Evolutionary conservation across 2,329 filamentous ascomycete genomes (phyloP).

Genomic region (Aureobasidium sp.): DNA sequence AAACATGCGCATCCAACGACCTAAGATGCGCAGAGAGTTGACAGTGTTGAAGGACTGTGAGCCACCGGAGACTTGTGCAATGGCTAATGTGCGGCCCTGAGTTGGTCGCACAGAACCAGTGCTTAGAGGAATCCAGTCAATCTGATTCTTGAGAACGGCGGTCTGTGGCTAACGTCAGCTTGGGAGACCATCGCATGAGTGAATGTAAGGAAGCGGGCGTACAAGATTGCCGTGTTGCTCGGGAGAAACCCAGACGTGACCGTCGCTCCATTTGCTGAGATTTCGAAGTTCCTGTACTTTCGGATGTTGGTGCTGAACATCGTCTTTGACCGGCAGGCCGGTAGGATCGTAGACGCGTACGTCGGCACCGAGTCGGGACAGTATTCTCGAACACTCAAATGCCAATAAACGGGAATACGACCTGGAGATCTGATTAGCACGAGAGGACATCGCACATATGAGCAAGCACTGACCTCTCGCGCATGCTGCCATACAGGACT

Average conservation of each 20-base stretch:
- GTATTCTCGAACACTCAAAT: conserved; percentile 52
- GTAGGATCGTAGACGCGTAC: conserved; percentile 56
- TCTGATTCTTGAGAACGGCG: conserved; percentile 62
- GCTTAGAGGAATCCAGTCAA: conserved; percentile 61
- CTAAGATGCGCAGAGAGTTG: conserved; percentile 56
- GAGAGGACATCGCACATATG: too few species aligned
- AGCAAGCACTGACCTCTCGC: conserved; percentile 31
- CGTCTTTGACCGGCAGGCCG: conserved; percentile 57
- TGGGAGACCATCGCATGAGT: background rate
- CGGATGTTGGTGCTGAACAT: conserved; percentile 47
- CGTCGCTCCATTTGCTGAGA: conserved; percentile 58
- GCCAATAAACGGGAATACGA: conserved; percentile 57
- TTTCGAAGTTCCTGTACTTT: conserved; percentile 58
- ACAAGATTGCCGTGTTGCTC: conserved; percentile 61
- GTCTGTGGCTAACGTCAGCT: conserved; percentile 34
- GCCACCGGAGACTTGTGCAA: conserved; percentile 57
- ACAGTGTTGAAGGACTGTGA: conserved; percentile 62
- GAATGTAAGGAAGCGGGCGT: conserved; percentile 16
- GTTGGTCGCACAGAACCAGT: conserved; percentile 58
- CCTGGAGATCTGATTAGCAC: conserved; percentile 25
- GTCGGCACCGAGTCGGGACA: conserved; percentile 58
- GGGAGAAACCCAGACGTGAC: conserved; percentile 58
- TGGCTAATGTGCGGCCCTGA: conserved; percentile 56
- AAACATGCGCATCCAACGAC: conserved; percentile 66
- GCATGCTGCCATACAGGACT: conserved; percentile 55